Evolutionary conservation across 352 stramenopile species (phyloP), one percentile per base, ranked within the genome.

Genomic region (Pythium monospermum): DNA sequence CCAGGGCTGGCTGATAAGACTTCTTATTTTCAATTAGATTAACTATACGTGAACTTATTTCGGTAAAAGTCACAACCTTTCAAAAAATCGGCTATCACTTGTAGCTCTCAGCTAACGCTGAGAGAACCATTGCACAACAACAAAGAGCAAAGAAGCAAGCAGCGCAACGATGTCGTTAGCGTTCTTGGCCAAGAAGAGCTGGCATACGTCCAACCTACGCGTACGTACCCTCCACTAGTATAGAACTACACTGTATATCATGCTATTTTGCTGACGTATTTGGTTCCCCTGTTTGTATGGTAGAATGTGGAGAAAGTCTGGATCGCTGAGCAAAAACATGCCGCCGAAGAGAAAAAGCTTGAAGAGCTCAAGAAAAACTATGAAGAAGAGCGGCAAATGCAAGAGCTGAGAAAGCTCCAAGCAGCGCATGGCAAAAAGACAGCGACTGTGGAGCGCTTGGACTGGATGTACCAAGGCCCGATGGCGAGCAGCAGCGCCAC

Each of bases 241-340:
- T 15, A 32, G 25, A 6, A 16, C n/a, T 46, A 19, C 19, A 18
- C 4, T 18, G 8, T 28, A 27, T 12, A 2, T 40, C 18, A 32
- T 28, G 37, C 7, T 21, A 1, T 4, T 18, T 0, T 47, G 21
- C 48, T 44, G 55, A 27, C 45, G 11, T 16, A 28, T 31, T 21
- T 8, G 54, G 23, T 49, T 28, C 30, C 10, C 28, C 10, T 46
- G 12, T 54, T 6, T n/a, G 23, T 26, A 31, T 19, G 13, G 8
- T 27, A 96, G 71, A 99, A 99, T 88, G 91, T 98, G 47, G 95
- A 99, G 79, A 97, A 98, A 68, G 96, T 99, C 38, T 98, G 94
- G 96, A 82, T 97, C 40, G 94, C 91, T 10, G 96, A 99, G 79
- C 94, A 98, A 59, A 93, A 96, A 63, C 79, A 97, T 58, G 85